Evolutionary conservation across 805 yeast genomes (phyloP).

Genomic region (Candida saitoana): DNA sequence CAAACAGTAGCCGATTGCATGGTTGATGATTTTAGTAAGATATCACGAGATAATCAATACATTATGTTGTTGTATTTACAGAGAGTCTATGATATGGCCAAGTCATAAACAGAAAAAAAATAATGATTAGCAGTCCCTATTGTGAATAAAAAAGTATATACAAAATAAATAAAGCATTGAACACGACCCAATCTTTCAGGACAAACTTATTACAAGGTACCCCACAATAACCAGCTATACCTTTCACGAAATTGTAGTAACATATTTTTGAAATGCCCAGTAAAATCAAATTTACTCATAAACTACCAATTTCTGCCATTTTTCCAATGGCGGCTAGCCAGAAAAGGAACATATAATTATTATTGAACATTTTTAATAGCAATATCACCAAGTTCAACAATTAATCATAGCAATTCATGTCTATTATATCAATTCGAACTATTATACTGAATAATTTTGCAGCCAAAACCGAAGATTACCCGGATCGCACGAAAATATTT

Average conservation of each 20-base stretch:
- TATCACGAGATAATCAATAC: not conserved
- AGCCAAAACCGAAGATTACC: not conserved
- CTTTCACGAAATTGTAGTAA: no score
- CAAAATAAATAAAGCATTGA: no score
- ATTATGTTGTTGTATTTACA: not conserved
- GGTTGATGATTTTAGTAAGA: not conserved
- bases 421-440: no score
- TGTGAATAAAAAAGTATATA: no score
- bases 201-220: no score
- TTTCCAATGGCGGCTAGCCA: not conserved
- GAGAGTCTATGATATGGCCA: not conserved
- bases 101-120: no score
- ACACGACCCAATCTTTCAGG: no score
- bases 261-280: no score
- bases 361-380: not conserved
- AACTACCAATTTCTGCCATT: not conserved
- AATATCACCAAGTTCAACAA: not conserved
- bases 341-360: no score
- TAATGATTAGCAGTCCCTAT: no score
- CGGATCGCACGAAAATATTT: not conserved
- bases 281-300: no score
- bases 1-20: not conserved
- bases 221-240: no score
- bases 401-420: not conserved
- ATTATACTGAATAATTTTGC: not conserved